Evolutionary conservation across 148 eudicot genomes (phyloP).

Genomic region (Spergularia marina): DNA sequence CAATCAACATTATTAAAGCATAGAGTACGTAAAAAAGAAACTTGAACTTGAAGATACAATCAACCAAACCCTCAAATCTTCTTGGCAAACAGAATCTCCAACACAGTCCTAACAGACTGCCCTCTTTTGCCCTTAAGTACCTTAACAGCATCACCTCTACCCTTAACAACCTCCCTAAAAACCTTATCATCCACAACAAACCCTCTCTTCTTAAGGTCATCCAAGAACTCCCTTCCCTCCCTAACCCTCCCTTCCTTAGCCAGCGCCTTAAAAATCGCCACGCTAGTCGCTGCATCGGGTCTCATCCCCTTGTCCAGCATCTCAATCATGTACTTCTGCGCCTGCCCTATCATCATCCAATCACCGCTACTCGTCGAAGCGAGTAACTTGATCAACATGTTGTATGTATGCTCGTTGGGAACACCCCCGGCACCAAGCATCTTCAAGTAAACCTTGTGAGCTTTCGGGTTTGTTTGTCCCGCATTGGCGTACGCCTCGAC

Average conservation of each 20-base stretch:
- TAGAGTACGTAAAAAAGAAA: too few species aligned
- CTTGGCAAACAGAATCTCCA: constrained; percentile 28
- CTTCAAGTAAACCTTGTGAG: not conserved
- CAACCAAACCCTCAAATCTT: constrained; percentile 16
- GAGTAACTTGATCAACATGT: not conserved
- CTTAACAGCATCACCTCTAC: not conserved
- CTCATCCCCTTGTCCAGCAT: constrained; percentile 10
- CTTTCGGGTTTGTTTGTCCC: not conserved
- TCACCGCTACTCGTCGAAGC: constrained; percentile 7
- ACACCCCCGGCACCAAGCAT: constrained; percentile 6
- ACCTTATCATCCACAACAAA: constrained; percentile 5
- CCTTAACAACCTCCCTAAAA: constrained; percentile 11
- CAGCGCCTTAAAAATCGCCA: constrained; percentile 4
- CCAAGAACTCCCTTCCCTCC: constrained; percentile 8
- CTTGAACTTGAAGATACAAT: too few species aligned
- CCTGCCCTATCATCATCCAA: not conserved
- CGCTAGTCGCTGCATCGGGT: not conserved
- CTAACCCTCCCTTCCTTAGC: constrained; percentile 9
- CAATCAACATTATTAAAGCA: too few species aligned
- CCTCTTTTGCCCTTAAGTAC: constrained; percentile 6
- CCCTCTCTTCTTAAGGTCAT: not conserved
- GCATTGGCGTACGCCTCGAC: constrained; percentile 14
- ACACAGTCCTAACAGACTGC: not conserved
- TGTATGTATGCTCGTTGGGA: constrained; percentile 5
- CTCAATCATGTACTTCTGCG: constrained; percentile 1